Evolutionary conservation across 1,284 basidiomycete genomes (phyloP).

Genomic region (Trametes versicolor): DNA sequence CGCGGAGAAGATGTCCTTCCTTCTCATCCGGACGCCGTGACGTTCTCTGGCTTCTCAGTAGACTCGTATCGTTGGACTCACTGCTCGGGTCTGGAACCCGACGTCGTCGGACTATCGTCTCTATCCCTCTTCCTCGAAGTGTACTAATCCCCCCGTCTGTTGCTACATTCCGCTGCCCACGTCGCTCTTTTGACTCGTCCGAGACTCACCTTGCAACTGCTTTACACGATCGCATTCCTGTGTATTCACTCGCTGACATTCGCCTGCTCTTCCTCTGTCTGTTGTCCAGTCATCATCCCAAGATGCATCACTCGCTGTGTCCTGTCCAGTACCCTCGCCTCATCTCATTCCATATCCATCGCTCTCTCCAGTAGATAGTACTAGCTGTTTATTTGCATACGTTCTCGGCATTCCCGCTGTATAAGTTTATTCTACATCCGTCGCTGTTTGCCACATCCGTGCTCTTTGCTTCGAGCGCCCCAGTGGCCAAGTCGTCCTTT

Average conservation of each 20-base stretch:
- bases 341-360: slow-evolving; percentile 12
- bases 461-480: slow-evolving; percentile 7
- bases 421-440: background rate
- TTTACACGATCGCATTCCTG: background rate
- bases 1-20: background rate
- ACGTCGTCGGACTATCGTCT: background rate
- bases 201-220: background rate
- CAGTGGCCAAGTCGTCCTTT: background rate
- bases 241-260: background rate
- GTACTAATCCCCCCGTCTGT: slow-evolving; percentile 13
- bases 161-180: background rate
- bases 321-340: background rate
- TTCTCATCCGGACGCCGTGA: background rate
- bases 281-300: too few species aligned
- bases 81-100: background rate
- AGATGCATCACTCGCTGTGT: background rate
- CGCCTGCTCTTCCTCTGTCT: too few species aligned
- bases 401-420: slow-evolving; percentile 4
- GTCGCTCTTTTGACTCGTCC: background rate
- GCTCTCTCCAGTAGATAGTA: slow-evolving; percentile 1
- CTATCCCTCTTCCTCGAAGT: background rate
- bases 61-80: background rate
- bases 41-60: background rate
- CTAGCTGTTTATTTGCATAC: slow-evolving; percentile 17
- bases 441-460: background rate